Base-by-base conservation (phyloP, 2,329 filamentous ascomycete genomes). In the Fusarium sp. region DNA sequence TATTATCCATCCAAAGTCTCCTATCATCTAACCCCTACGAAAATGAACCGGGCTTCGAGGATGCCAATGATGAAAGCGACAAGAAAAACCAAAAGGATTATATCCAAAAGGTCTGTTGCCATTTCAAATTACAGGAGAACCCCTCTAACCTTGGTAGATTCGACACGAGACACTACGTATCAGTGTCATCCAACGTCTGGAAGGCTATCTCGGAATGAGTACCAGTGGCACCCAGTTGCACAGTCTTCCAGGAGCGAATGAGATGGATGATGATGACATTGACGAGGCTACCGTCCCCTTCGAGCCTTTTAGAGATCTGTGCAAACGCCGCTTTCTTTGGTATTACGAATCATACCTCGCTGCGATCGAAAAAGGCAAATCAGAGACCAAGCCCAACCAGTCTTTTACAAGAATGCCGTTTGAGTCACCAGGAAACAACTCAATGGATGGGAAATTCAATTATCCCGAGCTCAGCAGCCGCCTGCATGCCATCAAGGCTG, bases 11-110 rank as follows among this genome's bases (percentile, higher is more conserved):
- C 63, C 96, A 99, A 82, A 98, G 95, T 80, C 86, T 99, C 48
- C 95, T 99, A 92, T 97, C 94, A 2, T 84, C 90, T 33, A 97
- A 98, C 76, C 96, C 95, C 0, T 98, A 97, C 82, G 94, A 96
- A 79, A 98, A 98, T 77, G 96, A 99, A 80, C 96, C 96, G 3
- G 96, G 96, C 10, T 98, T 94, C 76, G 95, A 98, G 80, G 88
- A 92, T 66, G 89, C 91, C 18, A 92, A 91, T 49, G 86, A 88
- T 14, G 83, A 86, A 2, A 83, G 86, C 8, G 94, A 97, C 80
- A 92, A 93, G 82, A 90, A 91, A 80, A 87, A 91, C 65, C 93
- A 95, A 80, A 87, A 88, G 69, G 86, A 89, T 15, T 98, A 98
- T 77, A 87, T 93, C 18, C 89, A 91, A 55, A 98, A 97, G 88